Percentiles rank a stretch among this genome's conserved stretches.
These are phyloP conservation scores for Aegle marmelos DNA, from an alignment of 345 rosid genomes.

Conservation along the genomic window DNA sequence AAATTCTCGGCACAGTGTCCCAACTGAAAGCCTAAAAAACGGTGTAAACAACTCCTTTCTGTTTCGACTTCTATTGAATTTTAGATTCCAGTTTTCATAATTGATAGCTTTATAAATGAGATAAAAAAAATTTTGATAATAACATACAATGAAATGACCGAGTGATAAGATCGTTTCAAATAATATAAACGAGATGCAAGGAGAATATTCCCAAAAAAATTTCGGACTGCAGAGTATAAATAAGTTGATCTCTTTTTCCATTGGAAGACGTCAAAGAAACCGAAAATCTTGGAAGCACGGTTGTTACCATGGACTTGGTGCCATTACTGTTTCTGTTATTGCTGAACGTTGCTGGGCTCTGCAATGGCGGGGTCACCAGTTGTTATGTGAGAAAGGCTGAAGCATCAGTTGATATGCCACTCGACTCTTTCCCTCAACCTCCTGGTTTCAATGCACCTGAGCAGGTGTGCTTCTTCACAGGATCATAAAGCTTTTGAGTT, in stretches of 20 bases:
- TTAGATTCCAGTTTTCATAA: not conserved
- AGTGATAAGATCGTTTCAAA: not conserved
- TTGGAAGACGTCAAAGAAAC: not conserved
- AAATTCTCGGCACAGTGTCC: not conserved
- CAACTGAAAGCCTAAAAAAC: not conserved
- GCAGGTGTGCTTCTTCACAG: conserved; percentile 19
- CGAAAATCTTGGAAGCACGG: not conserved
- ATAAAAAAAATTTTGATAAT: not conserved
- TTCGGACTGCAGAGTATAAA: not conserved
- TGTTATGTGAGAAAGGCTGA: conserved; percentile 16
- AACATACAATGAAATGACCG: not conserved
- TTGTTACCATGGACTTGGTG: not conserved
- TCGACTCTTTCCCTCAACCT: conserved; percentile 19
- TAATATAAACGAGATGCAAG: not conserved
- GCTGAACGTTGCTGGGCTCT: not conserved
- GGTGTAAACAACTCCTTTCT: not conserved
- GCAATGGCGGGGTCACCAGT: conserved; percentile 32
- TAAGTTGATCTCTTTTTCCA: not conserved
- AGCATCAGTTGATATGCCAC: conserved; percentile 23
- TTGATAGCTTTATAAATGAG: not conserved
- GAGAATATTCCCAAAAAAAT: not conserved
- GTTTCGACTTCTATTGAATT: not conserved
- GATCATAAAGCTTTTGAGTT: no score
- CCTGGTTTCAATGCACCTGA: conserved; percentile 33
- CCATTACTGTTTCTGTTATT: not conserved